Base-by-base conservation (phyloP, 495 filamentous ascomycete species). In the Neurospora sp. region DNA sequence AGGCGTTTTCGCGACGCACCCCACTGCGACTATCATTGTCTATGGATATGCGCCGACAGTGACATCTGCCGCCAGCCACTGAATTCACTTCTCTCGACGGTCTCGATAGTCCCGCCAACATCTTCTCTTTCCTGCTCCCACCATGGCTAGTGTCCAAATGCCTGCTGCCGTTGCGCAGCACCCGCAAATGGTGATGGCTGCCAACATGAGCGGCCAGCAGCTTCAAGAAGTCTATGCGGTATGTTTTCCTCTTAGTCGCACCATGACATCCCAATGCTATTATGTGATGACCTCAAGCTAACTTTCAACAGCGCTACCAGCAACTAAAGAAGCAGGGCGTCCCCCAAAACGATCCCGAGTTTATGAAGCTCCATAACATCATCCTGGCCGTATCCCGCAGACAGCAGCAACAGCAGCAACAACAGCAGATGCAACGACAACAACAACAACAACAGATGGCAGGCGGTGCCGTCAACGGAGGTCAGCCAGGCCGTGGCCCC, bases 311-410 rank as follows among this genome's bases (percentile, higher is more conserved):
- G 93, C 93, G 91, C 83, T 95, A 88, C 78, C 89, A 92, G 75
- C 90, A 92, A 81, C 90, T 97, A 90, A 92, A 92, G 84, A 84
- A 89, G 38, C 85, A 90, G 74, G 92, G 92, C 42, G 89, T 94
- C 20, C 86, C 89, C 18, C 86, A 88, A 72, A 90, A 86, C 74
- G 92, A 97, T 78, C 93, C 94, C 42, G 94, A 97, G 79, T 92
- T 90, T 77, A 83, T 91, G 71, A 94, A 93, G 82, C 87, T 88
- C 16, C 88, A 91, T 69, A 85, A 89, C 31, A 85, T 94, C 39
- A 86, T 97, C 23, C 76, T 85, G 16, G 85, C 85, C 31, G 83
- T 96, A 37, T 90, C 92, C 75, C 89, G 90, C 74, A 82, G 84
- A 39, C 85, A 87, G 75, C 85, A 87, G 74, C 82, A 88, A 42